Evolutionary conservation across 176 grass and related monocot species (phyloP).

Genomic region (Rhynchospora pubera): DNA sequence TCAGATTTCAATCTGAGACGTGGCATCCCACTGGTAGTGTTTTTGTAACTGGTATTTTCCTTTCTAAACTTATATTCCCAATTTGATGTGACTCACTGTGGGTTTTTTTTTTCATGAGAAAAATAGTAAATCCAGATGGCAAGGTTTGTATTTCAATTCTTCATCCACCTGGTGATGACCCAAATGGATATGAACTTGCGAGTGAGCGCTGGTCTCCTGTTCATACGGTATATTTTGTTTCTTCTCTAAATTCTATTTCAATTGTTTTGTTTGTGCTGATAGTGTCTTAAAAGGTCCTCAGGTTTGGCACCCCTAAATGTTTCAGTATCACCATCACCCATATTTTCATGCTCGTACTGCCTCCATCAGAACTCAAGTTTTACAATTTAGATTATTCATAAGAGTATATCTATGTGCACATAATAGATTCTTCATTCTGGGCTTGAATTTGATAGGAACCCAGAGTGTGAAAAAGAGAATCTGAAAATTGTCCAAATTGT

Average conservation of each 20-base stretch:
- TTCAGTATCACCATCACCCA: background rate
- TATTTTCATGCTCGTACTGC: background rate
- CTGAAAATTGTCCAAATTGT: background rate
- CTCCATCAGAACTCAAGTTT: background rate
- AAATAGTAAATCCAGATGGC: conserved; percentile 75
- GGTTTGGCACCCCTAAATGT: background rate
- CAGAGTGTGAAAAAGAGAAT: background rate
- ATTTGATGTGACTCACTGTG: conserved; percentile 12
- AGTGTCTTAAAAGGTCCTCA: background rate
- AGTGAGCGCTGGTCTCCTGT: conserved; percentile 89
- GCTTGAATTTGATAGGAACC: background rate
- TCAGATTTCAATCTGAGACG: conserved; percentile 96
- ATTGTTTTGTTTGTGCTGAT: background rate
- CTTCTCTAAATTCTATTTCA: background rate
- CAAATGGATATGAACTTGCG: conserved; percentile 90
- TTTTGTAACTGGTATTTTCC: background rate
- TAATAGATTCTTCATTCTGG: background rate
- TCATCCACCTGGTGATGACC: conserved; percentile 91
- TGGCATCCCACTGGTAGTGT: conserved; percentile 89
- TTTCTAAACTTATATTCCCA: background rate
- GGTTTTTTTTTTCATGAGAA: conserved; percentile 1
- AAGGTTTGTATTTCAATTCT: conserved; percentile 94
- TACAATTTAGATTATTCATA: background rate
- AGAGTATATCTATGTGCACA: background rate
- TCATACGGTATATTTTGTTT: conserved; percentile 54